phyloP scores from a whole-genome alignment of 225 moss, liverwort and hornwort genomes.

The Climacium dendroides region DNA sequence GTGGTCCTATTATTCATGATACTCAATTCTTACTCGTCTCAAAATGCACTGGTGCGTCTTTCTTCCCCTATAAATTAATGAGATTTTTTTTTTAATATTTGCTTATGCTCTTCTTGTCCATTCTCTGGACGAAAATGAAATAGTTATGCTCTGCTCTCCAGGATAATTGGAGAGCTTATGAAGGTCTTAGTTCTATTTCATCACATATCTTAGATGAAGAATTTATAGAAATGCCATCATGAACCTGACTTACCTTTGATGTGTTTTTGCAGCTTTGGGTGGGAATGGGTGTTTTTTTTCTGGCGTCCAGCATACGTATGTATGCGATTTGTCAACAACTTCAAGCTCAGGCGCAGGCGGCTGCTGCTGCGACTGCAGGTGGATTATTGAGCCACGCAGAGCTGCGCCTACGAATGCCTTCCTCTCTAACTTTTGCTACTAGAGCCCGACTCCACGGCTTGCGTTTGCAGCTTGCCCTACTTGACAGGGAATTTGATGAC shows the following conservation, averaged over 20 bases:
- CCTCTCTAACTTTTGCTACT: constrained; percentile 31
- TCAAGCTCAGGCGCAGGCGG: constrained; percentile 58
- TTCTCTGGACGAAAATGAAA: background rate
- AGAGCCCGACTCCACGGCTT: constrained; percentile 51
- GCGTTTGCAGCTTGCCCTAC: constrained; percentile 52
- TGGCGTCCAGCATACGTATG: constrained; percentile 52
- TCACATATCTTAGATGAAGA: background rate
- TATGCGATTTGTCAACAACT: constrained; percentile 55
- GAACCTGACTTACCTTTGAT: background rate
- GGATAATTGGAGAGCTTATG: background rate
- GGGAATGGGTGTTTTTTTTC: constrained; percentile 46
- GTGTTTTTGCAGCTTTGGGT: constrained; percentile 36
- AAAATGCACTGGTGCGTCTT: constrained; percentile 36
- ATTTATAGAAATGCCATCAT: background rate
- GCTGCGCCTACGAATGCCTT: constrained; percentile 50
- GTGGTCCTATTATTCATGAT: constrained; percentile 47
- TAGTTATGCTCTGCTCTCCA: background rate
- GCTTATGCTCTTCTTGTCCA: background rate
- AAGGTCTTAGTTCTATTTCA: background rate
- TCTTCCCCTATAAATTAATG: background rate
- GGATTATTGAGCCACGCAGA: constrained; percentile 41
- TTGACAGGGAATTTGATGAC: constrained; percentile 65
- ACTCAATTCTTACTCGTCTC: constrained; percentile 42
- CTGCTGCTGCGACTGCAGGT: constrained; percentile 26
- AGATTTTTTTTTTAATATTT: background rate